These are phyloP conservation scores for Dioscorea alata DNA, from an alignment of 106 monocot species.

Conservation along the genomic window DNA sequence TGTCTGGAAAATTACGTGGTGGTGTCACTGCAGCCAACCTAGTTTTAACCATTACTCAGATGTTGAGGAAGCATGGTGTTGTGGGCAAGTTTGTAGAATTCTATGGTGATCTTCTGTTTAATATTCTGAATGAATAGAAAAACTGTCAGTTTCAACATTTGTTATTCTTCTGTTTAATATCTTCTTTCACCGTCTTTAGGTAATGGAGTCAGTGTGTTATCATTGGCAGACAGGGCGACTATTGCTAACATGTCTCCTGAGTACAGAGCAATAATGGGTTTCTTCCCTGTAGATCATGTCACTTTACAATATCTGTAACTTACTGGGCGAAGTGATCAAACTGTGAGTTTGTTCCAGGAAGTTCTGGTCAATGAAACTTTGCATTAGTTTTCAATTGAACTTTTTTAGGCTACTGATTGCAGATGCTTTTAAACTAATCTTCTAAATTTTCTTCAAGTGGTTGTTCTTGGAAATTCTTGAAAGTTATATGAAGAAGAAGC, in stretches of 20 bases:
- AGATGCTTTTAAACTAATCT: too few relatives aligned
- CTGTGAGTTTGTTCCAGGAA: constrained; percentile 34
- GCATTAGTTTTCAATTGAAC: too few relatives aligned
- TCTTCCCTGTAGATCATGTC: constrained; percentile 93
- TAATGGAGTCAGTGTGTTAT: constrained; percentile 67
- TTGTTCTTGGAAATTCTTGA: too few relatives aligned
- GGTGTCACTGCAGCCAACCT: constrained; percentile 94
- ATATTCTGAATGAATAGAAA: background rate
- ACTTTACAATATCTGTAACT: constrained; percentile 80
- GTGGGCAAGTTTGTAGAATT: constrained; percentile 98
- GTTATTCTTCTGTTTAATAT: too few relatives aligned
- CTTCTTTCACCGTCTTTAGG: constrained; percentile 27
- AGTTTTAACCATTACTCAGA: constrained; percentile 88
- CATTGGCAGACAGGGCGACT: constrained; percentile 86
- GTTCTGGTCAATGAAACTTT: too few relatives aligned
- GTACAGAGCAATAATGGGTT: constrained; percentile 98
- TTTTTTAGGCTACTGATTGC: too few relatives aligned
- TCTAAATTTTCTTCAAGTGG: too few relatives aligned
- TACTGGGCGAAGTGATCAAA: constrained; percentile 92
- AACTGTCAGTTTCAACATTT: too few relatives aligned
- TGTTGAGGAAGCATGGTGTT: constrained; percentile 89
- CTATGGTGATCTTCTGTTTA: constrained; percentile 43
- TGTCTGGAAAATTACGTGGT: constrained; percentile 58
- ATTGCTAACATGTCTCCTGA: constrained; percentile 99
- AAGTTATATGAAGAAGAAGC: too few relatives aligned